Percentiles rank a stretch among this genome's conserved stretches.
Conservation (phyloP, 306 rosid genomes). For the Casuarina glauca region DNA sequence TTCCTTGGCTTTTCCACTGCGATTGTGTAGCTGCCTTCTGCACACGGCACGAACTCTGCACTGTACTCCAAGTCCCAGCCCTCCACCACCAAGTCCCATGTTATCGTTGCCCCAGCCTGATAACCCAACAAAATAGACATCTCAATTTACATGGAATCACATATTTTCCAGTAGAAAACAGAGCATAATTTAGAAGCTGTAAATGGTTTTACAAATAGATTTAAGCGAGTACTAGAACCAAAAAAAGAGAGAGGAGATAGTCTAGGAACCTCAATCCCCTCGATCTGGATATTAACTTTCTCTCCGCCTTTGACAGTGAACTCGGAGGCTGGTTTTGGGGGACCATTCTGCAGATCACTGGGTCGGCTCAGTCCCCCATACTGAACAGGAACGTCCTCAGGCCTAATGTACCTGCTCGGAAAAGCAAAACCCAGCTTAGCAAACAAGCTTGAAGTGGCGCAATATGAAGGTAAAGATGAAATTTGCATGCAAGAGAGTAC, state of each 20-base stretch:
- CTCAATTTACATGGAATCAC: neutral
- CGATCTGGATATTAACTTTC: constrained; percentile 94
- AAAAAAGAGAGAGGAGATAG: neutral
- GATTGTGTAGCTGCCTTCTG: constrained; percentile 77
- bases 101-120: constrained; percentile 82
- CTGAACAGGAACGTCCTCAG: constrained; percentile 89
- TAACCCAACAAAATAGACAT: neutral
- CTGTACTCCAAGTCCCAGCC: constrained; percentile 97
- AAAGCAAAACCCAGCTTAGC: constrained; percentile 16
- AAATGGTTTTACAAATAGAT: neutral
- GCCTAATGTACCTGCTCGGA: constrained; percentile 72
- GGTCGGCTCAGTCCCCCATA: constrained; percentile 84
- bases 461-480: constrained; percentile 18
- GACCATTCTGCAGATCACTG: constrained; percentile 68
- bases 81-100: constrained; percentile 96
- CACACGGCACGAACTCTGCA: constrained; percentile 79
- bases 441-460: constrained; percentile 8
- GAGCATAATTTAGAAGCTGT: neutral
- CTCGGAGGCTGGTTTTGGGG: constrained; percentile 94
- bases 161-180: no score
- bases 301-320: constrained; percentile 93
- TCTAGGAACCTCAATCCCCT: constrained; percentile 83
- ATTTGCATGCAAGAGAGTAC: neutral
- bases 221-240: neutral
- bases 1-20: constrained; percentile 80